Percentiles rank a stretch among this genome's conserved stretches.
phyloP scores from a whole-genome alignment of 176 grass and related monocot genomes.

The Carex scoparia region DNA sequence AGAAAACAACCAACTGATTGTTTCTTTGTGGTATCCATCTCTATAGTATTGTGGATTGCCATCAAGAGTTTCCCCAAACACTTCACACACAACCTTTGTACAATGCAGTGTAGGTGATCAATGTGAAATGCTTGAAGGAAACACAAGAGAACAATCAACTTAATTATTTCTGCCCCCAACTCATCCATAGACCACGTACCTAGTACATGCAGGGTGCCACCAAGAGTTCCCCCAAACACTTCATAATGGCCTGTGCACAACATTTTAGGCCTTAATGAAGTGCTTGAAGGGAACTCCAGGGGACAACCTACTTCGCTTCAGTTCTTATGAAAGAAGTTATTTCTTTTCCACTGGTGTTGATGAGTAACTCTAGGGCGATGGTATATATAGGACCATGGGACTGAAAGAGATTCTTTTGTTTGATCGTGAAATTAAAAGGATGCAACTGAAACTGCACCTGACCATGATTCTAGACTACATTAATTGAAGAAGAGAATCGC shows the following conservation, averaged over 20 bases:
- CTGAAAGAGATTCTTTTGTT: not conserved
- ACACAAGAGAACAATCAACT: slow-evolving; percentile 25
- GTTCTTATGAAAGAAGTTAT: slow-evolving; percentile 29
- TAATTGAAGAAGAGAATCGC: slow-evolving; percentile 8
- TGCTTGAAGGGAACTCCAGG: slow-evolving; percentile 36
- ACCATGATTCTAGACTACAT: slow-evolving; percentile 44
- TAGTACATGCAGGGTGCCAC: slow-evolving; percentile 1
- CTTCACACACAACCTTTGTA: slow-evolving; percentile 24
- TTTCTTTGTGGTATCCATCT: not conserved
- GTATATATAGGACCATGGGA: slow-evolving; percentile 48
- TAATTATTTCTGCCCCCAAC: not conserved
- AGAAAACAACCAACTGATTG: not conserved
- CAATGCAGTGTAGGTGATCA: not conserved
- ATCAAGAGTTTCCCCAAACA: slow-evolving; percentile 45
- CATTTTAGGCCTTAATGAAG: slow-evolving; percentile 12
- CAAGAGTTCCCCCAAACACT: slow-evolving; percentile 51
- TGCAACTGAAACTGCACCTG: slow-evolving; percentile 37
- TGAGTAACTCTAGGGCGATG: not conserved
- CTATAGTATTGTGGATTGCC: slow-evolving; percentile 1
- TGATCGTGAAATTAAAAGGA: slow-evolving; percentile 1
- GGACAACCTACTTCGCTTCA: slow-evolving; percentile 23
- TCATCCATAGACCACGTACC: not conserved
- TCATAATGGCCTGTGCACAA: slow-evolving; percentile 14
- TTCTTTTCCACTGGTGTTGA: slow-evolving; percentile 35
- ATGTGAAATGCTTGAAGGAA: slow-evolving; percentile 27